Conservation (phyloP, 805 yeast species). For the Hanseniaspora occidentalis region DNA sequence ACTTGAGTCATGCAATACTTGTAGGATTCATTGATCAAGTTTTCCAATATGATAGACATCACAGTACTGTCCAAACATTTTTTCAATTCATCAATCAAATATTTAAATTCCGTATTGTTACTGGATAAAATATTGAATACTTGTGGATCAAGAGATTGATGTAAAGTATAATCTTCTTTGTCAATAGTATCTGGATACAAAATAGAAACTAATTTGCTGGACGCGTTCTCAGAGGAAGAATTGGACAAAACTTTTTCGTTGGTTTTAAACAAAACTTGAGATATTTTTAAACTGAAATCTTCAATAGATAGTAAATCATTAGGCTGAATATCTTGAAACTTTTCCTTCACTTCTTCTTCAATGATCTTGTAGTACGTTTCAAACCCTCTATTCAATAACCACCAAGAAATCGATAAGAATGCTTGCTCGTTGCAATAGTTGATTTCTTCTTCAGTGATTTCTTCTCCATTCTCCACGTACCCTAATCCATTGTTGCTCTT, state of each 20-base stretch:
- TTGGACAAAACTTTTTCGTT: conserved; percentile 27
- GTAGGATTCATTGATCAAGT: conserved; percentile 19
- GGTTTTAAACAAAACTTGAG: conserved; percentile 21
- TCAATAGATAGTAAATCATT: conserved; percentile 54
- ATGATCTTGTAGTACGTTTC: conserved; percentile 38
- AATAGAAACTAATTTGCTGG: conserved; percentile 23
- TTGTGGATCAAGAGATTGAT: conserved; percentile 37
- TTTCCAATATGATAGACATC: conserved; percentile 17
- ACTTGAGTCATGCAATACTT: conserved; percentile 18
- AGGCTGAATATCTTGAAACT: conserved; percentile 56
- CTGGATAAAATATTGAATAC: conserved; percentile 21
- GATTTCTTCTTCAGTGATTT: conserved; percentile 15
- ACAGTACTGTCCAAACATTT: conserved; percentile 26
- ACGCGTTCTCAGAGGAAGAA: conserved; percentile 10
- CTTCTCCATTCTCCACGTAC: conserved; percentile 13
- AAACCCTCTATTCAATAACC: conserved; percentile 88
- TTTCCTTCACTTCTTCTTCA: conserved; percentile 41
- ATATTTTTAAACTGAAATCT: conserved; percentile 40
- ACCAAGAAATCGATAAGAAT: conserved; percentile 82
- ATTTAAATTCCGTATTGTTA: conserved; percentile 15
- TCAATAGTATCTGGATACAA: conserved; percentile 35
- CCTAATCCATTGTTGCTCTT: conserved; percentile 3
- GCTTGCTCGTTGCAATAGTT: conserved; percentile 63
- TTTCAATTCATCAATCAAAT: conserved; percentile 34
- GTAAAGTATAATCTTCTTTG: conserved; percentile 40